Base-by-base conservation (phyloP, 2,329 filamentous ascomycete genomes). In the Aspergillus sp. region DNA sequence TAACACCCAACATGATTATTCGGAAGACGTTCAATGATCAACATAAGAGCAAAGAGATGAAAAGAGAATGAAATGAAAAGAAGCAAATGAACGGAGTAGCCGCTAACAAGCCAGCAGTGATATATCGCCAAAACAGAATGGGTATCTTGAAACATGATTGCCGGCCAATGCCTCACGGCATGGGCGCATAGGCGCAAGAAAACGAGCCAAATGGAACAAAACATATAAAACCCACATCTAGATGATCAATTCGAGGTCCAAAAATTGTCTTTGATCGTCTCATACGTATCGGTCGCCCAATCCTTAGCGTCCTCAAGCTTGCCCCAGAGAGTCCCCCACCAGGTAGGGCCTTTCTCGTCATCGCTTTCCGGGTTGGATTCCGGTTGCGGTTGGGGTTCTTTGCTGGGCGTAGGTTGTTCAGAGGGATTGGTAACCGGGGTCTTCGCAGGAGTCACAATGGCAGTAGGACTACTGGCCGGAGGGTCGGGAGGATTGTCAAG, bases 301-400 rank as follows among this genome's bases (percentile, higher is more conserved):
- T 75, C 59, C 60, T 76, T 75, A 6, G 72, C 54, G 1, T 70
- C 66, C 36, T 74, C 66, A n/a, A 77, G 47, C 55, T 74, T 77
- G 47, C 68, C 63, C 65, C 68, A 71, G 16, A 77, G n/a, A 0
- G 66, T 67, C 2, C 60, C 68, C 74, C 71, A 77, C 71, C 75
- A 77, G 3, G 63, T 67, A 4, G 64, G 56, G 1, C 50, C 59
- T 7, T 66, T 53, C 36, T 69, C 67, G 31, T 68, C 57, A 3
- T 70, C 62, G 42, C 59, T 63, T 11, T 65, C 61, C 9, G 67
- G 12, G 3, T 66, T 59, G 22, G 61, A 54, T 22, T 64, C 39
- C 56, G 39, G 46, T 10, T 29, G 49, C 12, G 56, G 49, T n/a
- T 60, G 56, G 3, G 57, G 46, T 18, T 39, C 55, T 29, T n/a